These are phyloP conservation scores for Rubus idaeus DNA, from an alignment of 306 rosid genomes.

Conservation along the genomic window DNA sequence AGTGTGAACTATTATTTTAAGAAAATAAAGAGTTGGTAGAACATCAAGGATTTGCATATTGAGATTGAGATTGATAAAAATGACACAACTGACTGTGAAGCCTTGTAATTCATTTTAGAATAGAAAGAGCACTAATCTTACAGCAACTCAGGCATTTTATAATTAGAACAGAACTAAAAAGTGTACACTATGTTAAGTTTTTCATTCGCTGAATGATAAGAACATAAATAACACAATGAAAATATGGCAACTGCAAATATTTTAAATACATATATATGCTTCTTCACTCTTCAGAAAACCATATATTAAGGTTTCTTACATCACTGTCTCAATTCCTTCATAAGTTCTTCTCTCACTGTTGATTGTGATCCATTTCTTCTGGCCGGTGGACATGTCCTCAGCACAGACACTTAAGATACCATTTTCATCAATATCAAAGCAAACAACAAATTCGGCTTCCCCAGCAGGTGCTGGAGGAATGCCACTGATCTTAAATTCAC, in stretches of 20 bases:
- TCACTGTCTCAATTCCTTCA: background rate
- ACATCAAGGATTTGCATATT: background rate
- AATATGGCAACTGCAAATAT: background rate
- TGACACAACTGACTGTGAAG: background rate
- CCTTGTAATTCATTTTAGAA: background rate
- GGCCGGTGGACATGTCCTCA: background rate
- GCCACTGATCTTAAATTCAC: background rate
- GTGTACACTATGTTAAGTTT: background rate
- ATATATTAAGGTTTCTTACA: background rate
- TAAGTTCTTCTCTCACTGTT: background rate
- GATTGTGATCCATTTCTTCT: background rate
- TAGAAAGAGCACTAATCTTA: too few relatives aligned
- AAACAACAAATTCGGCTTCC: background rate
- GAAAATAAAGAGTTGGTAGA: too few relatives aligned
- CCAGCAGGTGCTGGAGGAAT: background rate
- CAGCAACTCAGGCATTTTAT: too few relatives aligned
- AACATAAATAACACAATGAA: background rate
- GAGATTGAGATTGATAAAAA: background rate
- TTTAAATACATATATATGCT: background rate
- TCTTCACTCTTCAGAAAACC: background rate
- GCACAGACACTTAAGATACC: background rate
- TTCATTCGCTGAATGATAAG: background rate
- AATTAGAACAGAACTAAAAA: background rate
- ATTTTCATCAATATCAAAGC: background rate
- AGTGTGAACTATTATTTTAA: background rate